Evolutionary conservation across 139 green algal species (phyloP), one percentile per base, ranked within the genome.

Genomic region (Monoraphidium neglectum): DNA sequence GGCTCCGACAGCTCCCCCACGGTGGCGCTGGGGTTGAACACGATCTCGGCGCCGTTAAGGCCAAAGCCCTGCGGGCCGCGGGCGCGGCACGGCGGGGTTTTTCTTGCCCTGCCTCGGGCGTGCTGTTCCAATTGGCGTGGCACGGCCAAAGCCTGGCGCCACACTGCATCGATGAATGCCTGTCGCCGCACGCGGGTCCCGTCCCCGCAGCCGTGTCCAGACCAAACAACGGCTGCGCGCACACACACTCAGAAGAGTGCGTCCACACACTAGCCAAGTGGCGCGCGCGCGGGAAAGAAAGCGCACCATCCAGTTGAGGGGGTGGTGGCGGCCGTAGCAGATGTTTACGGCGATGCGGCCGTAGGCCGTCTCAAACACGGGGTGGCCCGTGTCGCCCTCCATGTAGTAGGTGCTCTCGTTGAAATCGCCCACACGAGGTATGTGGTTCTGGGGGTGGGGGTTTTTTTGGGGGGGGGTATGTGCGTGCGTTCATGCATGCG

Each of bases 401-500:
- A 99, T 94, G 87, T 99, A 99, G 86, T 99, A 99, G 15, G 92
- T 96, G 68, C 78, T 92, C 87, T 99, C 96, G 77, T 99, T 98
- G 82, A 99, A 99, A 82, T 98, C 95, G 38, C 94, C 94, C 18
- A 99, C 94, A 28, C 96, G 87, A 0, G 96, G 96, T 62, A 99
- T 99, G 90, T 99, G 96, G 81, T 99, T 99, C 93, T 30, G 6
- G 21, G 40, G 35, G 4, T 51, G 16, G 35, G 6, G 56, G 23
- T 69, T 51, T 51, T 8, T 40, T 24, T 69, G 10, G 62, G 35
- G 43, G 43, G 43, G 43, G 8, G 8, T 51, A 12, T 21, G 12
- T 51, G 12, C 10, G n/a, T 16, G 56, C 6, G 12, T 16, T 21
- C 16, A 60, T 21, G 16, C 51, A 60, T 60, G 18, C n/a, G n/a